phyloP scores from a whole-genome alignment of 805 yeast genomes.

The Candida koratica region DNA sequence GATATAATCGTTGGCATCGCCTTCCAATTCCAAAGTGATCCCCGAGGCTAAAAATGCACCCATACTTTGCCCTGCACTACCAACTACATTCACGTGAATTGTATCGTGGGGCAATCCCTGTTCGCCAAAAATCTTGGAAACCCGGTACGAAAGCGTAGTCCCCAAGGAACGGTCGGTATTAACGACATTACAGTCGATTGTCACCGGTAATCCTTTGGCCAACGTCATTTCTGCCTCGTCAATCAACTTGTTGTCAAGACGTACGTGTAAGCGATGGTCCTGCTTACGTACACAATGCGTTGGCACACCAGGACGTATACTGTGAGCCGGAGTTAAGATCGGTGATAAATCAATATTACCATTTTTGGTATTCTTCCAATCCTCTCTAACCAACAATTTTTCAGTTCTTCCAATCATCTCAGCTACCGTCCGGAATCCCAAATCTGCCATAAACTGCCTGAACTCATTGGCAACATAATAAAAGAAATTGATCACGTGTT shows the following conservation, averaged over 20 bases:
- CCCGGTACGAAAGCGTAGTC: slow-evolving; percentile 88
- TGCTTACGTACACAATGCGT: slow-evolving; percentile 89
- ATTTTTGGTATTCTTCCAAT: slow-evolving; percentile 81
- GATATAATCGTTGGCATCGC: slow-evolving; percentile 97
- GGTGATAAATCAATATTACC: slow-evolving; percentile 90
- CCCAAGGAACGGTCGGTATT: slow-evolving; percentile 97
- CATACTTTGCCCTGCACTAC: slow-evolving; percentile 97
- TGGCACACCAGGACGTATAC: slow-evolving; percentile 94
- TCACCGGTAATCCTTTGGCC: slow-evolving; percentile 93
- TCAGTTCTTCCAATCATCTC: slow-evolving; percentile 99
- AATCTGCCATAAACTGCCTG: slow-evolving; percentile 86
- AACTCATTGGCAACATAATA: slow-evolving; percentile 91
- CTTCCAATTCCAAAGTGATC: slow-evolving; percentile 89
- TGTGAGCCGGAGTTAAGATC: slow-evolving; percentile 93
- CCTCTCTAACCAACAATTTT: slow-evolving; percentile 79
- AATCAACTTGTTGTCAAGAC: slow-evolving; percentile 91
- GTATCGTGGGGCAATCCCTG: slow-evolving; percentile 93
- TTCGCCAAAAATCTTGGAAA: slow-evolving; percentile 91
- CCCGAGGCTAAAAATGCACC: slow-evolving; percentile 98
- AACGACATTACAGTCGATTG: slow-evolving; percentile 87
- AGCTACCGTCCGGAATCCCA: slow-evolving; percentile 92
- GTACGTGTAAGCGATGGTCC: slow-evolving; percentile 88
- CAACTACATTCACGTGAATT: slow-evolving; percentile 83
- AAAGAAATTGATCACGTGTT: slow-evolving; percentile 96
- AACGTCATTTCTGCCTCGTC: slow-evolving; percentile 95